A percentile compares a stretch with the other conserved stretches of the same genome.
Conservation (phyloP, 306 rosid genomes). For the Lathyrus sativus region DNA sequence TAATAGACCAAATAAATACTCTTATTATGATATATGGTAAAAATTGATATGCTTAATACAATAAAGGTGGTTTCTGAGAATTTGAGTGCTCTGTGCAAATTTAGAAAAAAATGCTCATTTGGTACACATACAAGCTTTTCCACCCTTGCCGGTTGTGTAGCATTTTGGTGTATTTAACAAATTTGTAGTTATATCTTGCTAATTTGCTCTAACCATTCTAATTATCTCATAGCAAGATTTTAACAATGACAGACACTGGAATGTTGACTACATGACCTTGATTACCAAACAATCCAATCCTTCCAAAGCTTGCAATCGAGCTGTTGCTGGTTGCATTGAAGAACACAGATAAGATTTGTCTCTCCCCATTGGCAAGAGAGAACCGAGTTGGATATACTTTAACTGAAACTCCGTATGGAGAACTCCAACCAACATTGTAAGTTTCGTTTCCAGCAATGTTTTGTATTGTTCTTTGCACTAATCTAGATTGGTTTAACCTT, state of each 20-base stretch:
- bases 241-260: slow-evolving; percentile 71
- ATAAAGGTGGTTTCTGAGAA: not conserved
- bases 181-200: not conserved
- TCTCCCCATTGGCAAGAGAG: slow-evolving; percentile 56
- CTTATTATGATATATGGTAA: not conserved
- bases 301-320: slow-evolving; percentile 83
- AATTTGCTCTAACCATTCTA: slow-evolving; percentile 6
- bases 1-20: slow-evolving; percentile 1
- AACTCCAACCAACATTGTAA: slow-evolving; percentile 77
- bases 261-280: slow-evolving; percentile 81
- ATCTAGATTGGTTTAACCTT: slow-evolving; percentile 65
- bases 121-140: not conserved
- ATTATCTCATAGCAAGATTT: slow-evolving; percentile 46
- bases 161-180: not conserved
- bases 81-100: not conserved
- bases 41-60: not conserved
- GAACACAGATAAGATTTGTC: slow-evolving; percentile 61
- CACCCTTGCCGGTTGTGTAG: not conserved
- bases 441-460: slow-evolving; percentile 72
- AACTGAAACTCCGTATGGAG: slow-evolving; percentile 75
- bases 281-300: slow-evolving; percentile 86
- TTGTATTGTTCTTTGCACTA: slow-evolving; percentile 60
- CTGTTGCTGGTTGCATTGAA: slow-evolving; percentile 64
- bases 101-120: not conserved
- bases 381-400: slow-evolving; percentile 74